phyloP scores from a whole-genome alignment of 129 eudicot species.

The Silybum marianum region DNA sequence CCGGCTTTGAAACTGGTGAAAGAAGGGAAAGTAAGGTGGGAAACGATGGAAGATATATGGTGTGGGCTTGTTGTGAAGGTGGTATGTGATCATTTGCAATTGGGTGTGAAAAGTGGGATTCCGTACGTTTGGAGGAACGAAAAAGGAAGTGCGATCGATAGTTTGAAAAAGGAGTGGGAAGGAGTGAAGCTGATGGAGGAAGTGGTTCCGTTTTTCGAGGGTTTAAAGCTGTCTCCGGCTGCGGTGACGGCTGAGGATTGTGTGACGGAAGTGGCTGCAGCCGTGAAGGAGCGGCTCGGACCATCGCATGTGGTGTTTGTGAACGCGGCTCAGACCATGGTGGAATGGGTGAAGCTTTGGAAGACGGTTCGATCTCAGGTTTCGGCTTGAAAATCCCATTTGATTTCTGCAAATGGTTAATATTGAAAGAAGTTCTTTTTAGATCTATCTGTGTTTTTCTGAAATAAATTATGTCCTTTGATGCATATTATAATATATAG shows the following conservation, averaged over 20 bases:
- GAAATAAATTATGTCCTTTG: slow-evolving; percentile 1
- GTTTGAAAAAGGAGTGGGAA: slow-evolving; percentile 94
- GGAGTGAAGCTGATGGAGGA: slow-evolving; percentile 97
- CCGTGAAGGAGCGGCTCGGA: slow-evolving; percentile 63
- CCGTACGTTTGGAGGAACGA: slow-evolving; percentile 96
- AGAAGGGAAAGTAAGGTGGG: slow-evolving; percentile 95
- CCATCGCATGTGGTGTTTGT: slow-evolving; percentile 46
- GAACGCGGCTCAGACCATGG: slow-evolving; percentile 71
- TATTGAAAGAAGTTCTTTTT: neutral
- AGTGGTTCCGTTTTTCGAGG: slow-evolving; percentile 77
- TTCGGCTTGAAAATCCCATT: slow-evolving; percentile 1
- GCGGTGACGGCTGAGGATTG: slow-evolving; percentile 78
- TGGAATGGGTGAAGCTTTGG: slow-evolving; percentile 91
- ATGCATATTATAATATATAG: neutral
- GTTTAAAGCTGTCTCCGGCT: slow-evolving; percentile 51
- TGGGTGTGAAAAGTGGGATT: slow-evolving; percentile 89
- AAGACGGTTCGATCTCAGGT: slow-evolving; percentile 42
- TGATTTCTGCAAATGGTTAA: slow-evolving; percentile 7
- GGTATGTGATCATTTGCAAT: slow-evolving; percentile 71
- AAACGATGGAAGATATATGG: slow-evolving; percentile 92
- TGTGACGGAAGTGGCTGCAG: slow-evolving; percentile 75
- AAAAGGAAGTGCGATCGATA: slow-evolving; percentile 74
- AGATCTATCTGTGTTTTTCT: neutral
- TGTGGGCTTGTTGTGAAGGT: slow-evolving; percentile 79
- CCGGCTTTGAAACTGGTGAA: slow-evolving; percentile 71